phyloP scores from a whole-genome alignment of 192 early-diverging fungal genomes.

The Coemansia brasiliensis region DNA sequence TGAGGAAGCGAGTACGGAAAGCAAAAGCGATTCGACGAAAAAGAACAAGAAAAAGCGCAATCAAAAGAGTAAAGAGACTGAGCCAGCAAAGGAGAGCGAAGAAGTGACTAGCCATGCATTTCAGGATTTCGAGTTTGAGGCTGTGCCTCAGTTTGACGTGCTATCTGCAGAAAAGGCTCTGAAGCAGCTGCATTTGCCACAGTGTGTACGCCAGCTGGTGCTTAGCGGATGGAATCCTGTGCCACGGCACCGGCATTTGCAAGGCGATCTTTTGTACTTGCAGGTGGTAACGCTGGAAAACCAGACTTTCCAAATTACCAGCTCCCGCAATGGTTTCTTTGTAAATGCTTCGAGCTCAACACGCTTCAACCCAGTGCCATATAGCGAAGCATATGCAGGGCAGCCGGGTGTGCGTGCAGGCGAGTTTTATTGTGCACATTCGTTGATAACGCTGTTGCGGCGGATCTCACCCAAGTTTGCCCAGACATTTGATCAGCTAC shows the following conservation, averaged over 20 bases:
- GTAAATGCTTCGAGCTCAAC: constrained; percentile 77
- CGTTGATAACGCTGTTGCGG: constrained; percentile 66
- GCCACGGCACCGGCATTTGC: constrained; percentile 67
- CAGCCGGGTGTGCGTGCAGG: constrained; percentile 43
- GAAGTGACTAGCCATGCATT: constrained; percentile 26
- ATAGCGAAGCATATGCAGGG: constrained; percentile 17
- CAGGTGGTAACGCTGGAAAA: constrained; percentile 84
- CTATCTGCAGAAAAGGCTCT: constrained; percentile 59
- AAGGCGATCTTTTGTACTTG: constrained; percentile 89
- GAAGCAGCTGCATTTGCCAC: constrained; percentile 55
- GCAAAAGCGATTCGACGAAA: constrained; percentile 20
- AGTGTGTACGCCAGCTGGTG: constrained; percentile 71
- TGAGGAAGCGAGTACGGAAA: background rate
- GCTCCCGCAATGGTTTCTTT: constrained; percentile 81
- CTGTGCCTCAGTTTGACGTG: constrained; percentile 40
- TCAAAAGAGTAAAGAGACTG: background rate
- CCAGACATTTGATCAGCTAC: constrained; percentile 65
- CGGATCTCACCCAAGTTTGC: constrained; percentile 71
- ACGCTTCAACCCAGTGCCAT: constrained; percentile 63
- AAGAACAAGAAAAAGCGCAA: constrained; percentile 26
- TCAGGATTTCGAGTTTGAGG: constrained; percentile 18
- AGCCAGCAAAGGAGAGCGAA: background rate
- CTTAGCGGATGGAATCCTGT: constrained; percentile 95
- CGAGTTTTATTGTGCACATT: constrained; percentile 57
- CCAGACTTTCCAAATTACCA: constrained; percentile 83